These are phyloP conservation scores for Mycena capillaripes DNA, from an alignment of 768 basidiomycete species.

Conservation along the genomic window DNA sequence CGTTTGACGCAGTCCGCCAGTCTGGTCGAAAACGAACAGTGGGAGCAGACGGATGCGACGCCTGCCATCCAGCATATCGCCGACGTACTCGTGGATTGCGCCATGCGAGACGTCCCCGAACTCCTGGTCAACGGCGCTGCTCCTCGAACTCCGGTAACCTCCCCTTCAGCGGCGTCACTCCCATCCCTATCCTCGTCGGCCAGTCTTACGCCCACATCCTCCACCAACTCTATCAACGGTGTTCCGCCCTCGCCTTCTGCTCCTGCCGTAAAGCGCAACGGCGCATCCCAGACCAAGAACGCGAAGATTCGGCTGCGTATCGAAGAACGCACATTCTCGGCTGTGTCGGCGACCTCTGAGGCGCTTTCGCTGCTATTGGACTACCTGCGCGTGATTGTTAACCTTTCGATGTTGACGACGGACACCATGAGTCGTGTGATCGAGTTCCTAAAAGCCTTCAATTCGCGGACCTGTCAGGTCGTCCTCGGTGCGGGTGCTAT, in stretches of 20 bases:
- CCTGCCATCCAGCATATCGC: conserved; percentile 76
- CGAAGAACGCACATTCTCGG: conserved; percentile 88
- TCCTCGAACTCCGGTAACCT: conserved; percentile 33
- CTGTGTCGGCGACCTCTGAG: conserved; percentile 88
- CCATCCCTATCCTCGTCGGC: conserved; percentile 29
- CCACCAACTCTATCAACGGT: conserved; percentile 38
- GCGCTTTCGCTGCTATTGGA: conserved; percentile 81
- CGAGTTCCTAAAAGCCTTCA: conserved; percentile 97
- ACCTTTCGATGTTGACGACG: conserved; percentile 89
- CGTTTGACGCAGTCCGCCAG: conserved; percentile 87
- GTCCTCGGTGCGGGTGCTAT: conserved; percentile 99
- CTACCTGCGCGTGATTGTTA: conserved; percentile 90
- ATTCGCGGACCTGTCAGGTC: conserved; percentile 97
- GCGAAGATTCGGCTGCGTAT: conserved; percentile 75
- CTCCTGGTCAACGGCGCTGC: conserved; percentile 56
- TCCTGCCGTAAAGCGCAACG: conserved; percentile 34
- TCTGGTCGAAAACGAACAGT: conserved; percentile 95
- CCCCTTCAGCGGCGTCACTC: conserved; percentile 27
- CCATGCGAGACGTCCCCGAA: conserved; percentile 85
- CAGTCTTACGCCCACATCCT: conserved; percentile 33
- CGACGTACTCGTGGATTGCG: conserved; percentile 82
- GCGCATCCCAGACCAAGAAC: conserved; percentile 42
- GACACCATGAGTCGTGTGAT: conserved; percentile 96
- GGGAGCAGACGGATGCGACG: conserved; percentile 87
- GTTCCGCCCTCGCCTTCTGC: conserved; percentile 36